These are phyloP conservation scores for Trichoderma sp. DNA, from an alignment of 2,329 filamentous ascomycete species.

Conservation along the genomic window DNA sequence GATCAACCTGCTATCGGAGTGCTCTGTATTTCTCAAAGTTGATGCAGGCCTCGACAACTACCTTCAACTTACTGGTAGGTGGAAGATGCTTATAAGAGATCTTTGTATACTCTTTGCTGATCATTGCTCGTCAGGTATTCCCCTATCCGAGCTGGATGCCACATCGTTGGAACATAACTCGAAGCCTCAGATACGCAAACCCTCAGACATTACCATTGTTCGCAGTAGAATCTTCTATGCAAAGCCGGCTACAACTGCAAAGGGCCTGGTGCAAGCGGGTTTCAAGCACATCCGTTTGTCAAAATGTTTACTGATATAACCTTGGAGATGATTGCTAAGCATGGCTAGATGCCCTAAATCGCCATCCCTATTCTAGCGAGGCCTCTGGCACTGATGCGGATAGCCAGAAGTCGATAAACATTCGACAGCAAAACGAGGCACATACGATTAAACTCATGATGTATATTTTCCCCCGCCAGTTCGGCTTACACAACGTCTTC, in stretches of 20 bases:
- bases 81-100: background rate
- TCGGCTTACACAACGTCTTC: slow-evolving; percentile 90
- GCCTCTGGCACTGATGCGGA: background rate
- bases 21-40: slow-evolving; percentile 69
- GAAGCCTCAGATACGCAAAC: slow-evolving; percentile 29
- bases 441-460: slow-evolving; percentile 75
- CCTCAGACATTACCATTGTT: slow-evolving; percentile 69
- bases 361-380: slow-evolving; percentile 40
- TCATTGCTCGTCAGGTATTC: slow-evolving; percentile 39
- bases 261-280: slow-evolving; percentile 68
- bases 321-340: slow-evolving; percentile 6
- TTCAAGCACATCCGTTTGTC: slow-evolving; percentile 75
- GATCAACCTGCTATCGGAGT: slow-evolving; percentile 72
- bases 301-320: background rate
- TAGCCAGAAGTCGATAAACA: background rate
- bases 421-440: slow-evolving; percentile 27
- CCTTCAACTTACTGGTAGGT: slow-evolving; percentile 73
- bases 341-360: slow-evolving; percentile 72
- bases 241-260: slow-evolving; percentile 66
- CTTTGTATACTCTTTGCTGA: background rate
- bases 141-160: slow-evolving; percentile 47
- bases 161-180: background rate
- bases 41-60: slow-evolving; percentile 62
- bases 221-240: slow-evolving; percentile 86
- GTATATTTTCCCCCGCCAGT: slow-evolving; percentile 91